Evolutionary conservation across 768 basidiomycete species (phyloP), one percentile per base, ranked within the genome.

Genomic region (Suillus subaureus): DNA sequence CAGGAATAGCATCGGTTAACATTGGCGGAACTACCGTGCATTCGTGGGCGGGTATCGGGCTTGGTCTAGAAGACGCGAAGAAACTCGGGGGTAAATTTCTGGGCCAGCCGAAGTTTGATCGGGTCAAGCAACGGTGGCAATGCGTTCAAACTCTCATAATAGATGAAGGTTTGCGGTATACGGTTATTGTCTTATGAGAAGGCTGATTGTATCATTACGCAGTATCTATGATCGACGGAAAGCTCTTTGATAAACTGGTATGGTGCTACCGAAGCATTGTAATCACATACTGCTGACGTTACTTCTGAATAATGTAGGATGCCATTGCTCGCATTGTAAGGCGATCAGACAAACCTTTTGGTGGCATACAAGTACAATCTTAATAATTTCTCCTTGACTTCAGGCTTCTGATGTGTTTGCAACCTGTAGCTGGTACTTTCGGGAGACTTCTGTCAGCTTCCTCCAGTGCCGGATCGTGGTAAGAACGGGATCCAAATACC

Each of bases 141-240:
- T 70, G 73, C 13, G 87, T 87, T 1, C 72, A 80, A 64, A 87
- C 89, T 5, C 81, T 97, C 31, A 89, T 97, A 69, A 85, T 97
- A 58, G 94, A 97, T 70, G 94, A 97, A 79, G 86, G 94, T 93
- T 73, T 68, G 85, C 75, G 52, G 52, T 54, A 61, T 54, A 42
- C 16, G 21, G 15, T 35, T 47, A 3, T 28, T 49, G 37, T 28
- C 57, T 42, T 18, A 31, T 21, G 26, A 40, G 37, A 31, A 26
- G 33, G 33, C 55, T 65, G 18, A 64, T 6, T 55, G 33, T 40
- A n/a, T 52, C 45, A 55, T 69, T 49, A 39, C 15, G 13, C 62
- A 96, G 93, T 96, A 61, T 96, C 94, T 1, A 96, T 97, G 94
- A 85, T 97, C 28, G 92, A 94, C 68, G 93, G 90, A 6, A 70